Conservation (phyloP, 805 yeast genomes). For the Kodamaea fukazawae region DNA sequence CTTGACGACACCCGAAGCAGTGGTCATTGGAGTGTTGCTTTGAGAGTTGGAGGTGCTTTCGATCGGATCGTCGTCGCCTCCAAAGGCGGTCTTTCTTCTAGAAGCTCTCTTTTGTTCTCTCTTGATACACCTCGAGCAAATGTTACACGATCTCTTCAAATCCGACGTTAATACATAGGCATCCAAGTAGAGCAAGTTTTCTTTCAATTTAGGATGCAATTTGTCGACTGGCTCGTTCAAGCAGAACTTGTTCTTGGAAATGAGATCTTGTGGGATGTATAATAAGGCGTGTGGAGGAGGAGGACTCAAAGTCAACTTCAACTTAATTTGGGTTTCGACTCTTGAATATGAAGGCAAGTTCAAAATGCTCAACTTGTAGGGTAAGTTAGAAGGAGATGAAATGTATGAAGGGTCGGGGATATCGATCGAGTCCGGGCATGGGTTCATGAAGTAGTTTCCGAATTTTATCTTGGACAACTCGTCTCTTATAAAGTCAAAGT, state of each 20-base stretch:
- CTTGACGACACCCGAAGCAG: conserved; percentile 31
- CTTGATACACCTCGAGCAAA: conserved; percentile 85
- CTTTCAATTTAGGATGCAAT: conserved; percentile 39
- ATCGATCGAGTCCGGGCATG: conserved; percentile 31
- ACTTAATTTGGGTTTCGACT: conserved; percentile 93
- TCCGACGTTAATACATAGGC: conserved; percentile 72
- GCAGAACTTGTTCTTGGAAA: conserved; percentile 82
- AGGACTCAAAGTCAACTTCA: conserved; percentile 66
- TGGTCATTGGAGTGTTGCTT: conserved; percentile 10
- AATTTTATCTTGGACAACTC: conserved; percentile 53
- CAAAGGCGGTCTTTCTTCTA: conserved; percentile 72
- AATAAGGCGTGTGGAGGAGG: conserved; percentile 71
- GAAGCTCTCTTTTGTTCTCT: conserved; percentile 93
- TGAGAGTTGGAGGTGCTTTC: conserved; percentile 12
- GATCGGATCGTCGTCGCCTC: conserved; percentile 8
- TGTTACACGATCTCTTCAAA: conserved; percentile 53
- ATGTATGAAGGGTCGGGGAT: conserved; percentile 29
- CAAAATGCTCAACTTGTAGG: conserved; percentile 50
- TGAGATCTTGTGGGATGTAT: conserved; percentile 82
- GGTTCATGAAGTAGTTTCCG: conserved; percentile 43
- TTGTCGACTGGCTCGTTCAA: conserved; percentile 49
- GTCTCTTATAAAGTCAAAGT: conserved; percentile 46
- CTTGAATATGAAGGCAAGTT: conserved; percentile 80
- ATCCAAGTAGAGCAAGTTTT: conserved; percentile 65
- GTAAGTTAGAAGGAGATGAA: conserved; percentile 34